These are phyloP conservation scores for Entoloma clypeatum DNA, from an alignment of 1,284 basidiomycete species.

Conservation along the genomic window DNA sequence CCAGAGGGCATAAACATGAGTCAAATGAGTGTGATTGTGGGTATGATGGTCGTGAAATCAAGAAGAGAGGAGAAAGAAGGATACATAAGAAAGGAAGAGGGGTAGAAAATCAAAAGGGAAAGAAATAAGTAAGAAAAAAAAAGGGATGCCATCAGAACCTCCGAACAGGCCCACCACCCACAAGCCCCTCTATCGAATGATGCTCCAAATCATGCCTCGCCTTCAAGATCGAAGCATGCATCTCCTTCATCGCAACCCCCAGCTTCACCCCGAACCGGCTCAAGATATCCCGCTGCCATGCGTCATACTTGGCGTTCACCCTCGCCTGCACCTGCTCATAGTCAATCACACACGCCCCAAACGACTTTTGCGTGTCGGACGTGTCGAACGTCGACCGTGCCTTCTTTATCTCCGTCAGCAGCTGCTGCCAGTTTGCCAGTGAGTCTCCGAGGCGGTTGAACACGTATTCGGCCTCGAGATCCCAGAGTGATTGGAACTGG, in stretches of 20 bases:
- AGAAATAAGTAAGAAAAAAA: conserved; percentile 7
- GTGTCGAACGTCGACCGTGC: conserved; percentile 96
- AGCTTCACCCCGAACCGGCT: conserved; percentile 90
- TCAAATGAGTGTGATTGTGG: too few species aligned
- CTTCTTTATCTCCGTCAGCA: conserved; percentile 95
- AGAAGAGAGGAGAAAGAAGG: too few species aligned
- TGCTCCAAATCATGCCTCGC: conserved; percentile 93
- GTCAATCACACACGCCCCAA: conserved; percentile 92
- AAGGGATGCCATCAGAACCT: conserved; percentile 28
- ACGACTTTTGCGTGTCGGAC: conserved; percentile 87
- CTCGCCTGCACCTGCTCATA: conserved; percentile 97
- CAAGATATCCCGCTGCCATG: conserved; percentile 95
- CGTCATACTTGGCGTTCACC: conserved; percentile 97
- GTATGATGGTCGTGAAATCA: too few species aligned
- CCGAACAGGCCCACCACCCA: conserved; percentile 33
- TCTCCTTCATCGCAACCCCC: conserved; percentile 93
- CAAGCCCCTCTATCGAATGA: conserved; percentile 64
- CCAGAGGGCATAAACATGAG: too few species aligned
- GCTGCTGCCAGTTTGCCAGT: conserved; percentile 89
- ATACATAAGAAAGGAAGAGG: too few species aligned
- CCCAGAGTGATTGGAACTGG: conserved; percentile 98
- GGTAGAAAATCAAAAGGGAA: conserved; percentile 7
- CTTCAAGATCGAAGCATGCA: conserved; percentile 89
- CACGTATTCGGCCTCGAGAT: conserved; percentile 94
- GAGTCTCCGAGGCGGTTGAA: conserved; percentile 94